Evolutionary conservation across 805 yeast species (phyloP), one percentile per base, ranked within the genome.

Genomic region (Jamesozyma jinghongensis): DNA sequence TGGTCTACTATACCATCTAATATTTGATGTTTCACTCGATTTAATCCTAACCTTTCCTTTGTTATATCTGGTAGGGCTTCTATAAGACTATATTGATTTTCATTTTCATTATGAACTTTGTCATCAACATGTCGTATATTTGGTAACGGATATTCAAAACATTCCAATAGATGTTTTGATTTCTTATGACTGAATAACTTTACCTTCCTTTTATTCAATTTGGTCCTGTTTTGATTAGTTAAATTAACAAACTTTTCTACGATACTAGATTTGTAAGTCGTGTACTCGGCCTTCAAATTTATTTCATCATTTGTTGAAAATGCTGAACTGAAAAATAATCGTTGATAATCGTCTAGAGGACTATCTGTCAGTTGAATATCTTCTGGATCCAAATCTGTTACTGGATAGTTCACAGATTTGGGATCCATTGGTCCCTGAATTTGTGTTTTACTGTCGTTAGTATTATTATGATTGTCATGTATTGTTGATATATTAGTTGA

Each of bases 281-380:
- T 31, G 20, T 36, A 35, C 14, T 36, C 33, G 10, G 29, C 34
- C 14, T 36, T 16, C 11, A 27, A 26, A 19, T 32, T 34, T 5
- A 25, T 11, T 12, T 27, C 19, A 13, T 35, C 32, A 34, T 42
- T 41, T 38, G 32, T 36, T 18, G 42, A 32, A 10, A 46, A 36
- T 14, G 44, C 20, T 19, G 40, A 38, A 11, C 45, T 47, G 36
- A 55, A 50, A 39, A 45, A 53, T 11, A 53, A 40, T 26, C 60
- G 42, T 41, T 56, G 61, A 37, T 52, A 56, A 36, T 56, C 61
- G 37, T 56, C 61, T 34, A 54, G 34, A 10, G 61, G 58, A 30
- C 44, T 49, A 6, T 37, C 36, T 2, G 54, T 38, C 4, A 56
- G 43, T 19, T 27, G 36, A n/a, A 54, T 41, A 27, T 47, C 51